Percentiles rank a stretch among this genome's conserved stretches.
phyloP scores from a whole-genome alignment of 768 basidiomycete species.

The Russula foetens region DNA sequence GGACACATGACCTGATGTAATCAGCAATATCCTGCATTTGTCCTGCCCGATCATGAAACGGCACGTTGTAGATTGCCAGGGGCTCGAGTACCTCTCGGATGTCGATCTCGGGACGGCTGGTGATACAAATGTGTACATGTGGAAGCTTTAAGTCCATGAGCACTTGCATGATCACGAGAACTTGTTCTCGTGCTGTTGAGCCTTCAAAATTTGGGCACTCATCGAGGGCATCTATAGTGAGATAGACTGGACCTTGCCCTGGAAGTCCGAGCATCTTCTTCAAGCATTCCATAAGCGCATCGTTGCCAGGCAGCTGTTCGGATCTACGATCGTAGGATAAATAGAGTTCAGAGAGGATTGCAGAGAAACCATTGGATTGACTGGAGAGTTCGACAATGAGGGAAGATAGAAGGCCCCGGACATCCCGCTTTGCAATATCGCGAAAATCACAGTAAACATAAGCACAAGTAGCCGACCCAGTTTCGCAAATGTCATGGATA shows the following conservation, averaged over 20 bases:
- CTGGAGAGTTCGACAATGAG: not conserved
- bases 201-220: not conserved
- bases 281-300: no score
- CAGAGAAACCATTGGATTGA: not conserved
- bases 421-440: not conserved
- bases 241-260: no score
- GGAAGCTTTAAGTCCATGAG: not conserved
- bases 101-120: not conserved
- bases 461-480: not conserved
- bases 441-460: not conserved
- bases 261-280: no score
- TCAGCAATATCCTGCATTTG: not conserved
- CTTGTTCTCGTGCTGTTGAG: not conserved
- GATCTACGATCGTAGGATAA: not conserved
- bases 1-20: not conserved
- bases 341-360: not conserved
- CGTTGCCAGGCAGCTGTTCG: not conserved
- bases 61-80: not conserved
- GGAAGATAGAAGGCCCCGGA: not conserved
- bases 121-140: not conserved
- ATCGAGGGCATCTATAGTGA: not conserved
- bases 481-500: not conserved
- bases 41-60: not conserved
- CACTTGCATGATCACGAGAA: not conserved
- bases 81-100: not conserved